These are phyloP conservation scores for Artemisia argyi DNA, from an alignment of 129 eudicot species.

Conservation along the genomic window DNA sequence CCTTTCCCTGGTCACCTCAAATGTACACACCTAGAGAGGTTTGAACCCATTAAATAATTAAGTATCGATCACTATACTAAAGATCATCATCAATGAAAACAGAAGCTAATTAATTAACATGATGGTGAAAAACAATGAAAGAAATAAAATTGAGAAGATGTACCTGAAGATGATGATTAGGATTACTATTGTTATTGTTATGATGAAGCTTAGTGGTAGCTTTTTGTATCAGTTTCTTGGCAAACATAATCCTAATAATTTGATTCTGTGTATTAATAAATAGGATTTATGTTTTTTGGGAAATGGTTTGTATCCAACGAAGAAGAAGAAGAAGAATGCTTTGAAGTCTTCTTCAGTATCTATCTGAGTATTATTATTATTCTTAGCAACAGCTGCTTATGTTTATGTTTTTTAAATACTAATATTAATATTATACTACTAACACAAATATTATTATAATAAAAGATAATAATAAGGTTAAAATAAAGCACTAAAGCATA, in stretches of 20 bases:
- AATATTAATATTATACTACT: too few relatives aligned
- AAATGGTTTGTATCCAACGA: constrained; percentile 9
- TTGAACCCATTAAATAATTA: too few relatives aligned
- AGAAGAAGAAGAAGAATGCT: constrained; percentile 8
- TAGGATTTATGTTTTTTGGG: neutral
- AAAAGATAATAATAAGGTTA: too few relatives aligned
- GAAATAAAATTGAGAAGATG: neutral
- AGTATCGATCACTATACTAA: too few relatives aligned
- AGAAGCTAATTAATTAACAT: too few relatives aligned
- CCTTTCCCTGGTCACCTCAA: too few relatives aligned
- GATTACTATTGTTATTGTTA: constrained; percentile 22
- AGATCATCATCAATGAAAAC: too few relatives aligned
- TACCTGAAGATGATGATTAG: constrained; percentile 50
- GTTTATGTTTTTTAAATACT: too few relatives aligned
- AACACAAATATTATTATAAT: too few relatives aligned
- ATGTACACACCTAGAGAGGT: too few relatives aligned
- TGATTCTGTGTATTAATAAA: neutral
- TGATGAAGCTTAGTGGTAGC: constrained; percentile 53
- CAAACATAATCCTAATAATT: constrained; percentile 42
- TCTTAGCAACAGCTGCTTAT: neutral
- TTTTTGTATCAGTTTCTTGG: constrained; percentile 74
- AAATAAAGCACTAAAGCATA: too few relatives aligned
- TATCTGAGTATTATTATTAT: too few relatives aligned
- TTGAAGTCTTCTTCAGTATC: constrained; percentile 44
- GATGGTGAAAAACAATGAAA: neutral